phyloP scores from a whole-genome alignment of 495 filamentous ascomycete genomes.

The Daldinia caldariorum region DNA sequence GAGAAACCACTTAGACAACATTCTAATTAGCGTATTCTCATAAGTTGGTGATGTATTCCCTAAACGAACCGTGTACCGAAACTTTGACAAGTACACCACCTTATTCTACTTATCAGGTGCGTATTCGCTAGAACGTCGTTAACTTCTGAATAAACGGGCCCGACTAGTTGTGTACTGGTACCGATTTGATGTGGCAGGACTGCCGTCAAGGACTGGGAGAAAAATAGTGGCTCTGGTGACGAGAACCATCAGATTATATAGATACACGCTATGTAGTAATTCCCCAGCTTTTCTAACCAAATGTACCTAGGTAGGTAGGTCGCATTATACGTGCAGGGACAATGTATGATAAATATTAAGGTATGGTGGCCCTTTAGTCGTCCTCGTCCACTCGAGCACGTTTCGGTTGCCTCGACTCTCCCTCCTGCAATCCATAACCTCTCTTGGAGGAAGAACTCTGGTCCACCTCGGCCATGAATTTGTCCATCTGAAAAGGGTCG shows the following conservation, averaged over 20 bases:
- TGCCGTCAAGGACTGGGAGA: background rate
- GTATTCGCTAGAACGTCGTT: background rate
- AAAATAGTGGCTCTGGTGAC: background rate
- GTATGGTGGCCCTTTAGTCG: constrained; percentile 42
- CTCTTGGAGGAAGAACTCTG: constrained; percentile 72
- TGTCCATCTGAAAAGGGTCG: constrained; percentile 93
- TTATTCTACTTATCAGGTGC: background rate
- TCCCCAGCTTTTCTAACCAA: background rate
- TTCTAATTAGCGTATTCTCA: too few species aligned
- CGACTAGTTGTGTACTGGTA: background rate
- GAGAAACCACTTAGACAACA: too few species aligned
- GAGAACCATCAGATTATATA: background rate
- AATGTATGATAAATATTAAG: background rate
- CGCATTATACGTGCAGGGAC: constrained; percentile 6
- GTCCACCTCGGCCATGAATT: constrained; percentile 84
- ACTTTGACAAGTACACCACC: background rate
- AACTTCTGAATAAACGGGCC: background rate
- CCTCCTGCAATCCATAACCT: constrained; percentile 86
- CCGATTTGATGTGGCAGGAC: background rate
- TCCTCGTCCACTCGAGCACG: constrained; percentile 84
- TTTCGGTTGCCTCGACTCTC: constrained; percentile 74
- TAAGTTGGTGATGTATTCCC: background rate
- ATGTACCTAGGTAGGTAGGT: background rate
- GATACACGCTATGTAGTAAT: background rate
- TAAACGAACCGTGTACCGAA: background rate